Conservation (phyloP, 2,329 filamentous ascomycete species). For the Neonectria coccinea region DNA sequence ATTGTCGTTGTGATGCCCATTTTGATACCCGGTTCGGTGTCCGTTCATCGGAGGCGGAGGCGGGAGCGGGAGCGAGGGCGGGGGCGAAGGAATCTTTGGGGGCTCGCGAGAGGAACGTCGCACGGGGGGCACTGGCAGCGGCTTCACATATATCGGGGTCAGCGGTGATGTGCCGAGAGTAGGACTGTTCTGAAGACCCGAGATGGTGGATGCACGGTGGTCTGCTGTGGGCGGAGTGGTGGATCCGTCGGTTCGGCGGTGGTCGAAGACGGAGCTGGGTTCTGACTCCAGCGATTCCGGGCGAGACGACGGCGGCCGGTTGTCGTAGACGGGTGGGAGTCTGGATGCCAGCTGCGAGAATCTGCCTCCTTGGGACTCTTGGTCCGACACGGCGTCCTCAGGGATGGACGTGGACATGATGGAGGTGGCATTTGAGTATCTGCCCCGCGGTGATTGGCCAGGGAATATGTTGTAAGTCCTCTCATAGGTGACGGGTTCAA, state of each 20-base stretch:
- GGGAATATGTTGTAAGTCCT: slow-evolving; percentile 44
- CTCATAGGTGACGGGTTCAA: slow-evolving; percentile 37
- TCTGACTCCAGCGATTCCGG: slow-evolving; percentile 45
- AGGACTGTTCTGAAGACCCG: slow-evolving; percentile 40
- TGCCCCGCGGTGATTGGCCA: slow-evolving; percentile 31
- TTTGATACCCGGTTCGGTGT: neutral
- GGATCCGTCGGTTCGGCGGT: slow-evolving; percentile 34
- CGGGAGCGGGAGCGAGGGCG: slow-evolving; percentile 18
- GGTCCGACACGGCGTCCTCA: slow-evolving; percentile 42
- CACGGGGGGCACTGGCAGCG: slow-evolving; percentile 19
- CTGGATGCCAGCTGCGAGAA: slow-evolving; percentile 35
- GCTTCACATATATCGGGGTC: slow-evolving; percentile 32
- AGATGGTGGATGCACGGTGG: slow-evolving; percentile 36
- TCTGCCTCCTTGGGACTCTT: slow-evolving; percentile 30
- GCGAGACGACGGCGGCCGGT: slow-evolving; percentile 30
- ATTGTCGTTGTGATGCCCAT: neutral
- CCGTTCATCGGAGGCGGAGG: slow-evolving; percentile 11
- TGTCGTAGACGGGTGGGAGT: slow-evolving; percentile 25
- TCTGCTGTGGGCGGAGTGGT: slow-evolving; percentile 39
- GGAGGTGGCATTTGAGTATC: slow-evolving; percentile 39
- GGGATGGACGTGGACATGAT: slow-evolving; percentile 45
- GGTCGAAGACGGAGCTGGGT: slow-evolving; percentile 42
- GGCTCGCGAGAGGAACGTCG: slow-evolving; percentile 2
- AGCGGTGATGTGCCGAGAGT: slow-evolving; percentile 41
- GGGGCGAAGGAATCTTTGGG: slow-evolving; percentile 9